phyloP scores from a whole-genome alignment of 148 eudicot species.

The Rhododendron griersonianum region DNA sequence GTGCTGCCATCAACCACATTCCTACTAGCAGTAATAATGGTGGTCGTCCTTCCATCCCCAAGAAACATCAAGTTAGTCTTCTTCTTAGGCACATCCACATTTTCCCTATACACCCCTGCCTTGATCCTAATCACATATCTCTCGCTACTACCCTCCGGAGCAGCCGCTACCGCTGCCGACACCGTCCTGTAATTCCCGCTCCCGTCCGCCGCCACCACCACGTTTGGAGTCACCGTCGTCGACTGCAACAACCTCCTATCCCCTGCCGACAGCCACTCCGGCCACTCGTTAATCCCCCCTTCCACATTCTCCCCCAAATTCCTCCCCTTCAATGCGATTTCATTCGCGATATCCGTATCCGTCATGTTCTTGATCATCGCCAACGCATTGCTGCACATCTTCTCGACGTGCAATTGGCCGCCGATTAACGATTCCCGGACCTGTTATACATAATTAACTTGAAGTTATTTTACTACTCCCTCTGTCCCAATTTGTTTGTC shows the following conservation, averaged over 20 bases:
- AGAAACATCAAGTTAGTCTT: conserved; percentile 69
- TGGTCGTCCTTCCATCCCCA: conserved; percentile 62
- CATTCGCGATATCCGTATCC: conserved; percentile 38
- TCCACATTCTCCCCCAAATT: conserved; percentile 18
- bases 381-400: conserved; percentile 65
- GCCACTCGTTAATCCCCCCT: conserved; percentile 31
- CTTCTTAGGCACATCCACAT: conserved; percentile 57
- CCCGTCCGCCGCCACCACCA: conserved; percentile 80
- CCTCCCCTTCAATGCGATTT: conserved; percentile 13
- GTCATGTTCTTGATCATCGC: conserved; percentile 81
- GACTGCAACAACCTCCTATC: conserved; percentile 58
- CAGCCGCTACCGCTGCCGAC: conserved; percentile 64
- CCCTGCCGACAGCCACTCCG: conserved; percentile 64
- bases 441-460: background rate
- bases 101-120: conserved; percentile 71
- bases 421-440: conserved; percentile 31
- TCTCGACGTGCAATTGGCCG: conserved; percentile 48
- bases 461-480: background rate
- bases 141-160: conserved; percentile 48
- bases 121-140: conserved; percentile 66
- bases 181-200: conserved; percentile 54
- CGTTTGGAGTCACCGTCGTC: conserved; percentile 35
- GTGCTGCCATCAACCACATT: conserved; percentile 75
- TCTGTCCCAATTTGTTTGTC: no score
- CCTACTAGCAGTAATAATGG: conserved; percentile 60